Evolutionary conservation across 2,329 filamentous ascomycete genomes (phyloP), one percentile per base, ranked within the genome.

Genomic region (Colletotrichum gigasporum): DNA sequence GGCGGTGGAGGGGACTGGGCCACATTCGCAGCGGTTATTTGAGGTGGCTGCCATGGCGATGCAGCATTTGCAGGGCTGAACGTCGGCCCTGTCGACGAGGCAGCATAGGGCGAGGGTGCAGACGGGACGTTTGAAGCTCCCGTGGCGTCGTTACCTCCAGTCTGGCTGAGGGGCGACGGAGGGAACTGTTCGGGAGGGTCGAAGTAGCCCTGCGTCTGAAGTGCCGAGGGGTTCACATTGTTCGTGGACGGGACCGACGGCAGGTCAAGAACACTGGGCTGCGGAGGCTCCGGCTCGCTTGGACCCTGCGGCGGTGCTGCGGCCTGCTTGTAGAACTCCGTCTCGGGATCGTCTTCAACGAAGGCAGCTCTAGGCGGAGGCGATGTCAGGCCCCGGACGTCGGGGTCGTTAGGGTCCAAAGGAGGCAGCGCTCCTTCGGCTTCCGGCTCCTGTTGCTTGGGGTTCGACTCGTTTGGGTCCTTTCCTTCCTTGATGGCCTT

Each of bases 401-500:
- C 89, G 2, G 88, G 85, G 66, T 93, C 90, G 56, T 85, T 83
- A 1, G 86, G 84, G 69, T 90, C 87, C n/a, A 91, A 77, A 2
- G 78, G 72, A 42, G 82, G 80, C 14, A 80, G 73, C 41, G 76
- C 74, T 20, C 76, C 80, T 42, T 84, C 82, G 18, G 78, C 71
- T 30, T 81, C 78, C 8, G 80, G 76, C 58, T 87, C 82, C 55
- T 89, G 83, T 4, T 80, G 83, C 60, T 87, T 87, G 0, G 95
- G 95, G 72, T 98, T 98, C 7, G 92, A 91, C 58, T 91, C 88
- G 77, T 99, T 99, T 3, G 96, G 96, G 73, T 99, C 94, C 69
- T 92, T 90, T 56, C 94, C 94, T 39, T 94, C 92, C 73, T 94
- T 96, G 72, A 97, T 86, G 10, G 96, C 96, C 78, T 93, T 97